These are phyloP conservation scores for Terfezia claveryi DNA, from an alignment of 495 filamentous ascomycete genomes.

Conservation along the genomic window DNA sequence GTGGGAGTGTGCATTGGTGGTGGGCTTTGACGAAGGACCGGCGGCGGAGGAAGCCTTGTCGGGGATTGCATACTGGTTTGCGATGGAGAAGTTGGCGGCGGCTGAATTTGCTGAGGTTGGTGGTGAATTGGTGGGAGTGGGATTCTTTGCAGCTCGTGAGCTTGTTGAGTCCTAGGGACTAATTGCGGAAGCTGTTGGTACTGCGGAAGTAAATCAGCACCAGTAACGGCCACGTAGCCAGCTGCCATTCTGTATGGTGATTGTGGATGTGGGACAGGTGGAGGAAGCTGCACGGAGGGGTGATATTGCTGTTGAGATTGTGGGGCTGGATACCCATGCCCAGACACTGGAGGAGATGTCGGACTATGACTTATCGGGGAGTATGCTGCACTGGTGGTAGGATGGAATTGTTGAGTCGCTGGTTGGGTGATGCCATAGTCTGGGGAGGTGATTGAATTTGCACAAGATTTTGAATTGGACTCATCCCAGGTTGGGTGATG, in stretches of 20 bases:
- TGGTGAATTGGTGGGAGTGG: not conserved
- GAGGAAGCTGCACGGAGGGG: not conserved
- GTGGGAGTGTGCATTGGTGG: too few relatives aligned
- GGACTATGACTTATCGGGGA: not conserved
- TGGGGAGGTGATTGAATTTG: not conserved
- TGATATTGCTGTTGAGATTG: too few relatives aligned
- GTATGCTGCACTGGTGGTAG: not conserved
- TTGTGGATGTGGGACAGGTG: slow-evolving; percentile 2
- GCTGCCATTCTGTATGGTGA: not conserved
- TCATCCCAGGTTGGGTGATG: slow-evolving; percentile 2
- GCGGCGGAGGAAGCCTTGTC: too few relatives aligned
- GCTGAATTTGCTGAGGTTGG: slow-evolving; percentile 1
- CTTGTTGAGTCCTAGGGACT: not conserved
- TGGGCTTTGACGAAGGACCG: too few relatives aligned
- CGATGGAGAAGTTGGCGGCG: not conserved
- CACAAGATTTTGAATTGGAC: too few relatives aligned
- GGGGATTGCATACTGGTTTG: slow-evolving; percentile 6
- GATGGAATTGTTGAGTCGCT: not conserved
- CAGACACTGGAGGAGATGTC: too few relatives aligned
- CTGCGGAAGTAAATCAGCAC: not conserved
- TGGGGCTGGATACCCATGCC: too few relatives aligned
- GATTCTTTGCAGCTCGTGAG: too few relatives aligned
- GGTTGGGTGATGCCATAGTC: not conserved
- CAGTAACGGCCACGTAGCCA: not conserved
- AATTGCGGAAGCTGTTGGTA: not conserved